Evolutionary conservation across 768 basidiomycete species (phyloP).

Genomic region (Atractiella rhizophila): DNA sequence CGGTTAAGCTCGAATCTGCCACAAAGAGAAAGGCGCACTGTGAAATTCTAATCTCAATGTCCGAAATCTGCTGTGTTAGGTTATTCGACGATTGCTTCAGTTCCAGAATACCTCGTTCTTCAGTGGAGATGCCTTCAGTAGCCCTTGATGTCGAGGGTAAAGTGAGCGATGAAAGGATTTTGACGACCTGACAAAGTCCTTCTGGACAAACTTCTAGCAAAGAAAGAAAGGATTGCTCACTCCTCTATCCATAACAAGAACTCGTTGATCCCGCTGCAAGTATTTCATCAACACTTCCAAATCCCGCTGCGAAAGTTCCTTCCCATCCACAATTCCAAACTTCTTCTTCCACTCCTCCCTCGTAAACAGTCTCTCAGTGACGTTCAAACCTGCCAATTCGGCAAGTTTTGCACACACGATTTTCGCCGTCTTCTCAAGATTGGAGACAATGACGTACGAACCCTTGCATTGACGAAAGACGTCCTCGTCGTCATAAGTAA

Average conservation of each 20-base stretch:
- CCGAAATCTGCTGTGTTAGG: slow-evolving; percentile 42
- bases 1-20: neutral
- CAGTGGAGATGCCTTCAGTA: slow-evolving; percentile 35
- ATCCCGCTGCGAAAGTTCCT: slow-evolving; percentile 42
- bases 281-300: slow-evolving; percentile 45
- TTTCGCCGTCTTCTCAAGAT: too few relatives aligned
- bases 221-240: slow-evolving; percentile 25
- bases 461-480: too few relatives aligned
- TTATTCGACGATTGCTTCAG: slow-evolving; percentile 44
- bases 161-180: slow-evolving; percentile 45
- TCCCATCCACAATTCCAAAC: too few relatives aligned
- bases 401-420: too few relatives aligned
- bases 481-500: too few relatives aligned
- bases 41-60: slow-evolving; percentile 43
- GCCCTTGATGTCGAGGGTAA: slow-evolving; percentile 20
- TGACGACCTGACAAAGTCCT: slow-evolving; percentile 36
- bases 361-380: too few relatives aligned
- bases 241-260: slow-evolving; percentile 39
- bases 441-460: too few relatives aligned
- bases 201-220: neutral
- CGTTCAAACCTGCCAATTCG: too few relatives aligned
- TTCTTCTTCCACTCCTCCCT: too few relatives aligned
- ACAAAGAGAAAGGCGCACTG: slow-evolving; percentile 30
- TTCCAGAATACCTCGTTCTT: slow-evolving; percentile 60
- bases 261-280: slow-evolving; percentile 46